Base-by-base conservation (phyloP, 441 rosid species). In the Hura crepitans region DNA sequence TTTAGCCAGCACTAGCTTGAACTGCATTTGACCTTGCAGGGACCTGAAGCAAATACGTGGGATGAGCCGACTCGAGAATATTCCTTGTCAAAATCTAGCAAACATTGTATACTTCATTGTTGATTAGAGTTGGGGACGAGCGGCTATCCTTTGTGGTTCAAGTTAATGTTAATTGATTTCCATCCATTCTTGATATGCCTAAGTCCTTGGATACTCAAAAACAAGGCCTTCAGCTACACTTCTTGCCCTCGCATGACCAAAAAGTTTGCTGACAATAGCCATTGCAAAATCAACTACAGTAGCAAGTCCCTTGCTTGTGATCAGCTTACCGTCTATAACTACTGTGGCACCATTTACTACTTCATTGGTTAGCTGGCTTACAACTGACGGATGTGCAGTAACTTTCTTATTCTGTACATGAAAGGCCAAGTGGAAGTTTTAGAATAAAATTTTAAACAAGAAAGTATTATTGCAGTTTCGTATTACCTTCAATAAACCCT, bases 211-310 rank as follows among this genome's bases (percentile, higher is more conserved):
- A 72, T 88, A 91, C 67, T 88, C 89, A 69, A 86, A 83, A 74
- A 90, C 97, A 31, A 94, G 94, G 72, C 97, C 97, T 80, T 86
- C 89, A 8, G 97, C 96, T 33, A 94, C 89, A 61, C 94, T 81
- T 68, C 87, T 87, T 45, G 97, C 92, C 80, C 99, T 92, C 18
- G 78, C 80, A 8, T 90, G 83, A 58, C 97, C 97, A 27, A 95
- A 92, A 70, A 95, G 78, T 80, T 92, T 95, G 81, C 88, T 81
- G 30, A 92, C 83, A 25, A 95, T 86, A 69, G 89, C 85, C 72
- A 95, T 53, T 37, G 93, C 88, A 63, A 92, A 89, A 80, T 87
- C 89, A n/a, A 80, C 76, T 22, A 81, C 85, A 12, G 88, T 84
- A 20, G 87, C 82, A 3, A 85, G n/a, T n/a, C n/a, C n/a, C n/a